Base-by-base conservation (phyloP, 768 basidiomycete species). In the Steccherinum ochraceum region DNA sequence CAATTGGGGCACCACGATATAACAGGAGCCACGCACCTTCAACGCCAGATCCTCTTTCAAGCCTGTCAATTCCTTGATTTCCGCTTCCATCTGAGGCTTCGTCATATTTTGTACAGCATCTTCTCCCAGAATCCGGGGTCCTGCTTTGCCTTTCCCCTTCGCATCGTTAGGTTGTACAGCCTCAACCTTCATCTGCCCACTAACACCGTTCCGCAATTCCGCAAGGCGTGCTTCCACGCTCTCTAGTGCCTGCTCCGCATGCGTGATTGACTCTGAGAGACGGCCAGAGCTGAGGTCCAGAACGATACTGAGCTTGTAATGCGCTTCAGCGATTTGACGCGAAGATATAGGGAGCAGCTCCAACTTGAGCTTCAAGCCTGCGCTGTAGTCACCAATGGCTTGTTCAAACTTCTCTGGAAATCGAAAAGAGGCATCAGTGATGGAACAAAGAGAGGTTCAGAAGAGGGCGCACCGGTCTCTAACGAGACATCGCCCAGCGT, bases 401-500 rank as follows among this genome's bases (percentile, higher is more conserved):
- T 95, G 91, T 56, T 93, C 89, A 64, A 97, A 96, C 71, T 96
- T 96, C 67, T 97, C 94, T 95, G 68, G 19, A 48, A 24, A 39
- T 11, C 11, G 35, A 39, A n/a, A 45, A 46, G 42, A 16, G 43
- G 50, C 30, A 52, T 54, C 11, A 43, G 25, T 19, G 26, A 3
- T 11, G 2, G 51, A 43, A n/a, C n/a, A n/a, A n/a, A 50, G 24
- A 21, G 4, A 43, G n/a, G 41, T 19, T 18, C 21, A 19, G 10
- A 43, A 43, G 3, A 61, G n/a, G n/a, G n/a, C 82, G 52, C 51
- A 93, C 95, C 95, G 26, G 93, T 95, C 69, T 99, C 96, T 52
- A 95, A 72, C 19, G 92, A 94, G n/a, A 99, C 89, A 64, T 98
- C 96, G 0, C 95, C 96, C 5, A 99, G 76, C 5, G 88, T 73